Base-by-base conservation (phyloP, 805 yeast species). In the Priceomyces fermenticarens region DNA sequence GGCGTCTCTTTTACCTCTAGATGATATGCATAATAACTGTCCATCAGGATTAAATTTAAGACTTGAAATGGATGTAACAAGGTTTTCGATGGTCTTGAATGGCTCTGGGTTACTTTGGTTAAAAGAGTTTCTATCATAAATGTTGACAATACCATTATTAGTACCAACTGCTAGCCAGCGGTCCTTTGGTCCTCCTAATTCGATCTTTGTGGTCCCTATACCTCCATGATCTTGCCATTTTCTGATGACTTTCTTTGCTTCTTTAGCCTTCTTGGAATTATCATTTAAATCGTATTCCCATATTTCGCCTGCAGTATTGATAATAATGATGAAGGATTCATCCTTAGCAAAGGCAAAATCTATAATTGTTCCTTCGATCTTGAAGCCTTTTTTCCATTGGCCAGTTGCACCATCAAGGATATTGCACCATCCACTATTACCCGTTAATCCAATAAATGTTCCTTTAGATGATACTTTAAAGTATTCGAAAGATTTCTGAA, bases 381-480 rank as follows among this genome's bases (percentile, higher is more conserved):
- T 91, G 57, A 88, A 88, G 2, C 91, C 96, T 35, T 80, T 76
- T 14, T 88, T 58, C 85, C 93, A 90, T 52, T 86, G 89, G n/a
- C 96, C 95, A 0, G 88, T 83, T 5, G 67, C 53, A 2, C 93
- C 84, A 35, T 83, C 81, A 25, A 93, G 57, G 4, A 95, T 58
- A 58, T 91, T 91, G 46, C 93, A 74, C 93, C 96, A 91, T 27
- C 99, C 99, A 41, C 83, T 79, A 46, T 81, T 80, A 52, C 98
- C 99, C 30, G 78, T 70, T 36, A 93, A 65, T 2, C 88, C 95
- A 28, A 93, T 68, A 49, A 67, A 84, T 29, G 64, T 66, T 11
- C 97, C 97, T 49, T 75, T 74, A 0, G 83, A 83, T 16, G 93
- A 85, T 12, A 86, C 45, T 56, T 81, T 81, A 65, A 93, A 91